phyloP scores from a whole-genome alignment of 495 filamentous ascomycete genomes.

The Penicillium simplicissimum region DNA sequence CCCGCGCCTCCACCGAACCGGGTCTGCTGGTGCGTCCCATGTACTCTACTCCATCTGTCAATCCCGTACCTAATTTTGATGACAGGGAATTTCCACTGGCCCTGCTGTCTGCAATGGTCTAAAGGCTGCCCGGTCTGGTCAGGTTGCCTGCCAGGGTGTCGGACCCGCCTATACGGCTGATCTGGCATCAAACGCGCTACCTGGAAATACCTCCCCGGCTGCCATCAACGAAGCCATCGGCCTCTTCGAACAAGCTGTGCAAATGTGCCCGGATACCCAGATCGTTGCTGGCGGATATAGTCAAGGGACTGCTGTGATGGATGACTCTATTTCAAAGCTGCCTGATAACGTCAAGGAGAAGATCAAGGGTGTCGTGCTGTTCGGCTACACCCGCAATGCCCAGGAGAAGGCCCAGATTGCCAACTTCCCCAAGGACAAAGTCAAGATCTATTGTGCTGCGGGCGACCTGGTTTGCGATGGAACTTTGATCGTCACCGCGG shows the following conservation, averaged over 20 bases:
- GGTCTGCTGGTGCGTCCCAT: slow-evolving; percentile 15
- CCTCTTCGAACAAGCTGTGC: slow-evolving; percentile 40
- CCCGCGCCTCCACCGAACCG: slow-evolving; percentile 49
- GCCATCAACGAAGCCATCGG: slow-evolving; percentile 45
- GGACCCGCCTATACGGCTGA: slow-evolving; percentile 36
- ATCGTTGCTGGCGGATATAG: slow-evolving; percentile 57
- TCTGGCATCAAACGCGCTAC: slow-evolving; percentile 28
- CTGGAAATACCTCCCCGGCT: slow-evolving; percentile 31
- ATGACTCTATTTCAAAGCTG: slow-evolving; percentile 47
- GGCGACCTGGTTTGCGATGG: slow-evolving; percentile 56
- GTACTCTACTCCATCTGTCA: not conserved
- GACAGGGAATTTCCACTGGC: slow-evolving; percentile 42
- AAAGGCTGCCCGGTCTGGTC: slow-evolving; percentile 24
- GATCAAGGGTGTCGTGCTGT: slow-evolving; percentile 57
- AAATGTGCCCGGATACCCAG: slow-evolving; percentile 54
- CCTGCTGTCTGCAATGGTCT: slow-evolving; percentile 42
- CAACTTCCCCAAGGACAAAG: slow-evolving; percentile 45
- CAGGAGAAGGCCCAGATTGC: slow-evolving; percentile 50
- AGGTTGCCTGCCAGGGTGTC: slow-evolving; percentile 41
- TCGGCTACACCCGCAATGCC: slow-evolving; percentile 58
- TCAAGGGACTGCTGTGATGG: slow-evolving; percentile 58
- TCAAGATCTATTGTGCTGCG: slow-evolving; percentile 52
- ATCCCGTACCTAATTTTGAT: not conserved
- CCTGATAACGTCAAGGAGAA: slow-evolving; percentile 41
- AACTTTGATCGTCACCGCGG: slow-evolving; percentile 47